Conservation (phyloP, 768 basidiomycete species). For the Harrya chromipes region DNA sequence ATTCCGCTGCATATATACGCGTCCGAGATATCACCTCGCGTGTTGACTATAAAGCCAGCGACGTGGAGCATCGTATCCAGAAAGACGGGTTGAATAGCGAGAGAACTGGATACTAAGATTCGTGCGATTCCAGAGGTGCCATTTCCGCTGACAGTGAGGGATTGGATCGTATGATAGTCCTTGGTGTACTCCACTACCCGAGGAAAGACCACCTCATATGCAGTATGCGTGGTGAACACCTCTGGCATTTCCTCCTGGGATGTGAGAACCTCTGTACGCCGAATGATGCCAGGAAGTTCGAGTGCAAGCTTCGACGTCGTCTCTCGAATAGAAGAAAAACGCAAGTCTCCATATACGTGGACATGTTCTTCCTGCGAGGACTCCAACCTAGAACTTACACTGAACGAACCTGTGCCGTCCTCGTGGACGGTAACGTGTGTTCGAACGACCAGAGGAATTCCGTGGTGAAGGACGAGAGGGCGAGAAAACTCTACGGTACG, state of each 20-base stretch:
- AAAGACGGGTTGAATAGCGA: constrained; percentile 54
- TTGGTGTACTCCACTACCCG: constrained; percentile 63
- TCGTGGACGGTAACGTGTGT: constrained; percentile 38
- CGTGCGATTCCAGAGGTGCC: constrained; percentile 52
- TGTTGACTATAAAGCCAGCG: constrained; percentile 68
- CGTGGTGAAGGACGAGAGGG: constrained; percentile 48
- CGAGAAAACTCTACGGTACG: constrained; percentile 46
- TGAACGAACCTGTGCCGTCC: constrained; percentile 41
- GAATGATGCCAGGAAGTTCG: constrained; percentile 34
- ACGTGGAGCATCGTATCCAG: constrained; percentile 66
- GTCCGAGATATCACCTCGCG: constrained; percentile 46
- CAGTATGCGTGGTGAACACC: constrained; percentile 51
- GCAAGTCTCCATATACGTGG: constrained; percentile 48
- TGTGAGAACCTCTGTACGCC: constrained; percentile 33
- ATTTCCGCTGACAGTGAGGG: constrained; percentile 46
- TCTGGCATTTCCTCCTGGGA: constrained; percentile 32
- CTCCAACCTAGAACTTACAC: constrained; percentile 40
- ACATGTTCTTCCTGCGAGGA: constrained; percentile 33
- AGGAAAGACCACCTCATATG: constrained; percentile 67
- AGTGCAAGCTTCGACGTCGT: constrained; percentile 38
- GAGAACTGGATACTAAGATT: constrained; percentile 41
- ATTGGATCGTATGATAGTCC: constrained; percentile 55
- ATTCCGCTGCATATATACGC: constrained; percentile 64
- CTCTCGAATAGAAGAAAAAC: constrained; percentile 31
- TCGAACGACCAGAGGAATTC: constrained; percentile 33